Conservation (phyloP, 768 basidiomycete genomes). For the Kwoniella dejecticola region DNA sequence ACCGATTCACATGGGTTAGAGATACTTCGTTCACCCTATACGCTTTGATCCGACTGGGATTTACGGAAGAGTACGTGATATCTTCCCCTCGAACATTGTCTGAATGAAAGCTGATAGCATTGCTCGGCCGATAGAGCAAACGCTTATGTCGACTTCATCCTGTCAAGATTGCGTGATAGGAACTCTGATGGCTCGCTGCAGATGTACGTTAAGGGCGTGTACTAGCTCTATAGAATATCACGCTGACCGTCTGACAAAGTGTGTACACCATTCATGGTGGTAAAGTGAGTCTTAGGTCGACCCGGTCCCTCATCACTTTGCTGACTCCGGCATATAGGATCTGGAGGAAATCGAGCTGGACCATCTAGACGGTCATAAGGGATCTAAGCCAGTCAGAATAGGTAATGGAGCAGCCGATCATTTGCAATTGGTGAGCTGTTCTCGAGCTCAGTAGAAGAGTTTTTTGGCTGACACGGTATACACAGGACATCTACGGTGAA, state of each 20-base stretch:
- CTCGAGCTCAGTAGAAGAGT: neutral
- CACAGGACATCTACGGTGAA: conserved; percentile 90
- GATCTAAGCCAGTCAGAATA: conserved; percentile 61
- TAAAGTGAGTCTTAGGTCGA: conserved; percentile 51
- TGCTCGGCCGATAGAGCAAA: conserved; percentile 23
- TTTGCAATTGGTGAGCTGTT: conserved; percentile 70
- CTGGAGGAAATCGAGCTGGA: conserved; percentile 78
- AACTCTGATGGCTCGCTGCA: conserved; percentile 89
- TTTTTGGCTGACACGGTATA: conserved; percentile 3
- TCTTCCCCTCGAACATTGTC: neutral
- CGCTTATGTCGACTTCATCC: conserved; percentile 92
- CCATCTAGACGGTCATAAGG: conserved; percentile 72
- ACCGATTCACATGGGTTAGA: conserved; percentile 66
- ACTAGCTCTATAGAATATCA: neutral
- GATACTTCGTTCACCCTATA: conserved; percentile 96
- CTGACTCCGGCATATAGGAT: too few relatives aligned
- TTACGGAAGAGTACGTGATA: conserved; percentile 78
- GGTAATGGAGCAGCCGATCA: conserved; percentile 97
- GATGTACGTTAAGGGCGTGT: conserved; percentile 62
- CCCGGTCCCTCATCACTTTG: too few relatives aligned
- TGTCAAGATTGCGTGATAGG: conserved; percentile 73
- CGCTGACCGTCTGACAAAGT: conserved; percentile 13
- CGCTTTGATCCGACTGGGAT: conserved; percentile 87
- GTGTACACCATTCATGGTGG: conserved; percentile 84
- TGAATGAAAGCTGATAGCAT: neutral